Base-by-base conservation (phyloP, 371 early-diverging fungal genomes). In the Saksenaea oblongispora region DNA sequence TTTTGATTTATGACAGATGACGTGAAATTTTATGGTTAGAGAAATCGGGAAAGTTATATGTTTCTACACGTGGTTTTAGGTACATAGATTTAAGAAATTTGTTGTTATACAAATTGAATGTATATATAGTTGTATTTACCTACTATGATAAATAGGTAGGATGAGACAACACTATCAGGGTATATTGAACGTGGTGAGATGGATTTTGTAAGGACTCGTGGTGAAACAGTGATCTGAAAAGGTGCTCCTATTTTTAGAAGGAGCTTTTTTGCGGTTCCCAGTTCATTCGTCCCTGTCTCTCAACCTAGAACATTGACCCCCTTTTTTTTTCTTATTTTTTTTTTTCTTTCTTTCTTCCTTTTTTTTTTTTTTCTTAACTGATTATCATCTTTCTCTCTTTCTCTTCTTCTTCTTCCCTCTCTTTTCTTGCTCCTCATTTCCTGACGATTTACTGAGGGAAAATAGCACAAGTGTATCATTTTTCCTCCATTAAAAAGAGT, bases 361-460 rank as follows among this genome's bases (percentile, higher is more conserved):
- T 15, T 37, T 62, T 44, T 36, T 51, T 18, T 64, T 58, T 58
- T 41, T 24, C 58, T 26, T 64, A 39, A 58, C 53, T 62, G 58
- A 41, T 42, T 35, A 18, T 28, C n/a, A 24, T 47, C 28, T 42
- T 56, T 31, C 0, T 56, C 18, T 39, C 26, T 18, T 28, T 42
- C 18, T 56, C 9, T 56, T 47, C n/a, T 22, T 22, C 22, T 7
- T 44, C n/a, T 18, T 7, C 22, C 5, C 26, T 22, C 11, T 17
- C 51, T 47, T 41, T 41, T 22, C 22, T 22, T 47, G 5, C 51
- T 22, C 22, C 51, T 22, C 51, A 1, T 24, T 47, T 47, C 22
- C 22, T 22, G 26, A 47, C 24, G 22, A 22, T 4, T 9, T n/a
- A 47, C 18, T 10, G 51, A 47, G 51, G 22, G 1, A 22, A 47